phyloP scores from a whole-genome alignment of 371 early-diverging fungal genomes.

The Mucor lusitanicus region DNA sequence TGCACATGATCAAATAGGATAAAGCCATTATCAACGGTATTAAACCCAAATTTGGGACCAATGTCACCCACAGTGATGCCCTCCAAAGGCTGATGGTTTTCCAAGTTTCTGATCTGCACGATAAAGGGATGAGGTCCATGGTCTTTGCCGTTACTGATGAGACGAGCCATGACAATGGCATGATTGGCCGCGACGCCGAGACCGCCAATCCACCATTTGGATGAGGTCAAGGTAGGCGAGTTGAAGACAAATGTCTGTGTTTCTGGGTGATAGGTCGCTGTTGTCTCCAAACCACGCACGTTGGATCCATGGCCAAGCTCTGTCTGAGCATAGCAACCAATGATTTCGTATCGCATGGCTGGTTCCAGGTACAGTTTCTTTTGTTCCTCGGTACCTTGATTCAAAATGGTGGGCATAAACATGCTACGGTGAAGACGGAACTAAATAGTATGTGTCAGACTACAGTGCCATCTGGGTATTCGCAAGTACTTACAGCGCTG shows the following conservation, averaged over 20 bases:
- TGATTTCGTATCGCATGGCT: constrained; percentile 65
- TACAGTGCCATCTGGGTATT: no score
- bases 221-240: constrained; percentile 72
- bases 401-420: constrained; percentile 73
- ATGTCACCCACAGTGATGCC: constrained; percentile 81
- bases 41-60: constrained; percentile 81
- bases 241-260: constrained; percentile 76
- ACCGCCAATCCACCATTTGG: constrained; percentile 94
- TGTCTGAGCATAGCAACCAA: constrained; percentile 82
- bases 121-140: constrained; percentile 78
- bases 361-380: constrained; percentile 60
- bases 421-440: constrained; percentile 62
- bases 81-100: constrained; percentile 63
- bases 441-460: constrained; percentile 18
- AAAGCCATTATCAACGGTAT: constrained; percentile 86
- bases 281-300: constrained; percentile 85
- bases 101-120: constrained; percentile 72
- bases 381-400: constrained; percentile 73
- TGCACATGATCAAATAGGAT: constrained; percentile 72
- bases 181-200: constrained; percentile 81
- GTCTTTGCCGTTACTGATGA: constrained; percentile 69
- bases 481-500: constrained; percentile 55
- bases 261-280: constrained; percentile 74
- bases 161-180: constrained; percentile 77
- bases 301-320: constrained; percentile 81